Evolutionary conservation across 148 eudicot genomes (phyloP), one percentile per base, ranked within the genome.

Genomic region (Tetragonia tetragonoides): DNA sequence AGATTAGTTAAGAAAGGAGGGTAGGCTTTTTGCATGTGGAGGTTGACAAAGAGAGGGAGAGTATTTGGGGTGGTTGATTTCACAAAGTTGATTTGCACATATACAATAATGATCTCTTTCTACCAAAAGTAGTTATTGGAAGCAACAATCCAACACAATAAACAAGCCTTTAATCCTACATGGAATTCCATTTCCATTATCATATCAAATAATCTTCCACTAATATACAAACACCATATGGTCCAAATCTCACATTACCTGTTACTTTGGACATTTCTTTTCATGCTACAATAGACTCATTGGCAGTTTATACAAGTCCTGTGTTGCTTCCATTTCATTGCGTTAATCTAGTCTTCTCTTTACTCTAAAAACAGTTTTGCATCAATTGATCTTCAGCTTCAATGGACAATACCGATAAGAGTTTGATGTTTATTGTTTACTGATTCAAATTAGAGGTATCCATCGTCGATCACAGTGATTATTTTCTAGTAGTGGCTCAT

Each of bases 121-220:
- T 56, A 77, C 77, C 75, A 75, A 74, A 78, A 81, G 83, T 81
- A 54, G 81, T 78, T 74, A 72, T 49, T 78, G 56, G 74, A 57
- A 56, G 42, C 79, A 61, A 73, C 80, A 57, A 53, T 70, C 63
- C 42, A 70, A 28, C 34, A 72, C 65, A 63, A 73, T 54, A 82
- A 74, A 79, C 68, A 85, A 80, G 34, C 51, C 65, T 66, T 53
- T 39, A 73, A 76, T 83, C 86, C 75, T 75, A 78, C 79, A 61
- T 84, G 87, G 83, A 84, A 87, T 87, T 84, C 89, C 86, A 84
- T 73, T 80, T 66, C 65, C 17, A 23, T 16, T 74, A 57, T 17
- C n/a, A 49, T 82, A 44, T 65, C n/a, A 23, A 10, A 47, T 11
- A 6, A 60, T 72, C 23, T 44, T 41, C 65, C 70, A 79, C 60